Base-by-base conservation (phyloP, 202 grass and related monocot genomes). In the Eragrostis tef region DNA sequence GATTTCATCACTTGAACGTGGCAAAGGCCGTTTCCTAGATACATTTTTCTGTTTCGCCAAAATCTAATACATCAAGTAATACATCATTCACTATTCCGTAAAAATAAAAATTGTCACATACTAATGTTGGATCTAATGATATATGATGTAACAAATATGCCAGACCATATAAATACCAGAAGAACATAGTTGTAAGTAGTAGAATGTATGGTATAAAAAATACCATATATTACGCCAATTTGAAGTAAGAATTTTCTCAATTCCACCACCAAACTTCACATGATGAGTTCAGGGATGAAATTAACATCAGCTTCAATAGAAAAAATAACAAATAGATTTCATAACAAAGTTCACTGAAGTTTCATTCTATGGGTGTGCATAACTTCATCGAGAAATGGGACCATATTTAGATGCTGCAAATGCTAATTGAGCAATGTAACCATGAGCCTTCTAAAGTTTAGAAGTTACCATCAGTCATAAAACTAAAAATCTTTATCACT, bases 11-110 rank as follows among this genome's bases (percentile, higher is more conserved):
- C 56, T 88, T 27, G 73, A 66, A 79, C 52, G 60, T 49, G 85
- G 27, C 67, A 85, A 85, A 85, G 85, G 74, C 5, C 90, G 57
- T 82, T 96, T 96, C 72, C 85, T 96, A 79, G 96, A 84, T 78
- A 58, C 86, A 75, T 64, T 87, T 87, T 80, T 88, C 36, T 85
- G 71, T 60, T 68, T 82, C 39, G 82, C 91, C 76, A 90, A 87
- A 75, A 94, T 80, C 91, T 97, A 86, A 54, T 26, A 57, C n/a
- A 59, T 78, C 67, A 81, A 87, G 76, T 25, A 72, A 53, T 29
- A 80, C 8, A 46, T 41, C 67, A 71, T 39, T 69, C 29, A 60
- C 21, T 79, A 51, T 5, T 0, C 74, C 60, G 9, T 29, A 31
- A 64, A 81, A 56, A 36, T 82, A 57, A 56, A 11, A 79, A 77